Base-by-base conservation (phyloP, 2,329 filamentous ascomycete species). In the Neurospora sp. region DNA sequence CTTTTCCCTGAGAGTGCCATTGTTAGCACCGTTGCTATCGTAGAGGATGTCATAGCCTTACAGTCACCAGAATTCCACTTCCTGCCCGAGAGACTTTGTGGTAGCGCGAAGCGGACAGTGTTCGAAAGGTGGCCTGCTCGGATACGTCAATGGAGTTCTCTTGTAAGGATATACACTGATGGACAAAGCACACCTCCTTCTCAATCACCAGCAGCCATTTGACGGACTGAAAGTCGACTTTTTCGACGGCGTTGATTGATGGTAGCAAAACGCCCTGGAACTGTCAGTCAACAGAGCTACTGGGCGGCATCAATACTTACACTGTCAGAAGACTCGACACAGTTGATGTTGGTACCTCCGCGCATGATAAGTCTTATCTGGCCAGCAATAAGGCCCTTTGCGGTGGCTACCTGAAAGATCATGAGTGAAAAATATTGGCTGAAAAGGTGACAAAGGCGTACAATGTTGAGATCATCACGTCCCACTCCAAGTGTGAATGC, bases 121-220 rank as follows among this genome's bases (percentile, higher is more conserved):
- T 89, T 7, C 89, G 87, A 75, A 93, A 95, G 0, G 89, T 91
- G n/a, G 92, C 92, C 90, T 92, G 39, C 0, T 19, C 6, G 33
- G 4, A 3, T 5, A 23, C 46, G 36, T 80, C 46, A 77, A 73
- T 19, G 13, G 52, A 2, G 23, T 40, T 17, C 2, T 1, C 43
- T 9, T 7, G 19, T 7, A 39, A 9, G 36, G 9, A 15, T 28
- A 11, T 23, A n/a, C 2, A 10, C 10, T n/a, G 7, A 10, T 2
- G 13, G 4, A 19, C 4, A 70, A 68, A 38, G 23, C 78, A 70
- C 73, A 88, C 91, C 82, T 96, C 92, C 79, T 96, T 95, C 77
- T 96, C 92, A 68, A 95, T 85, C 0, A 95, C 85, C 0, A 95
- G 80, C 62, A 94, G 81, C 91, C 90, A 93, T 69, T 81, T 81